phyloP scores from a whole-genome alignment of 208 protist genomes.

The Trypanosoma avium region DNA sequence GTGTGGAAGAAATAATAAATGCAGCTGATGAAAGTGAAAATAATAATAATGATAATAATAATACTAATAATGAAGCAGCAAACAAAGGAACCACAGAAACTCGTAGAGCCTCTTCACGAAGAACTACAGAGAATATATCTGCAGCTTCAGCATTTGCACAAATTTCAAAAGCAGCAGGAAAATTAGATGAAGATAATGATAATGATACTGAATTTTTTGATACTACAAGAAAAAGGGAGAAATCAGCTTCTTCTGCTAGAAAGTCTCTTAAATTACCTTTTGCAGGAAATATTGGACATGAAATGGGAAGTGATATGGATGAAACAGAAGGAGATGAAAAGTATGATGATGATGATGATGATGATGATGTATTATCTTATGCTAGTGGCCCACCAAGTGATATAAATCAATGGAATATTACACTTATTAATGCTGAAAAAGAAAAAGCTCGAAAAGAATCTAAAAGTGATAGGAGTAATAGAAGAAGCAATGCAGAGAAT shows the following conservation, averaged over 20 bases:
- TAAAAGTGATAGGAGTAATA: neutral
- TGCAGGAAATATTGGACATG: neutral
- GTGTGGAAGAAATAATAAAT: no score
- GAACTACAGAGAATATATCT: no score
- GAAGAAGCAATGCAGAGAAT: neutral
- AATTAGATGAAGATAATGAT: conserved; percentile 1
- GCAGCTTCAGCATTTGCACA: no score
- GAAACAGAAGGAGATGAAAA: neutral
- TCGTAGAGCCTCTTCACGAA: no score
- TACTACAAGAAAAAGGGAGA: neutral
- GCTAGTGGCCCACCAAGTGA: neutral
- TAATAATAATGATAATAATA: no score
- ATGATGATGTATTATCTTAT: no score
- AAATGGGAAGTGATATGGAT: neutral
- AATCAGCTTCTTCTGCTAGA: neutral
- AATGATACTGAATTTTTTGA: neutral
- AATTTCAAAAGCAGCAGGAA: no score
- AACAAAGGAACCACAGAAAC: no score
- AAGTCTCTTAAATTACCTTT: neutral
- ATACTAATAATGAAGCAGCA: no score
- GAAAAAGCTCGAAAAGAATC: neutral
- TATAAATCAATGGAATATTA: neutral
- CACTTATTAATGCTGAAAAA: neutral
- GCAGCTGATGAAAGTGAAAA: no score
- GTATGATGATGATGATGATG: neutral